These are phyloP conservation scores for Magnusiomyces sp. DNA, from an alignment of 1,139 yeast species.

Conservation along the genomic window DNA sequence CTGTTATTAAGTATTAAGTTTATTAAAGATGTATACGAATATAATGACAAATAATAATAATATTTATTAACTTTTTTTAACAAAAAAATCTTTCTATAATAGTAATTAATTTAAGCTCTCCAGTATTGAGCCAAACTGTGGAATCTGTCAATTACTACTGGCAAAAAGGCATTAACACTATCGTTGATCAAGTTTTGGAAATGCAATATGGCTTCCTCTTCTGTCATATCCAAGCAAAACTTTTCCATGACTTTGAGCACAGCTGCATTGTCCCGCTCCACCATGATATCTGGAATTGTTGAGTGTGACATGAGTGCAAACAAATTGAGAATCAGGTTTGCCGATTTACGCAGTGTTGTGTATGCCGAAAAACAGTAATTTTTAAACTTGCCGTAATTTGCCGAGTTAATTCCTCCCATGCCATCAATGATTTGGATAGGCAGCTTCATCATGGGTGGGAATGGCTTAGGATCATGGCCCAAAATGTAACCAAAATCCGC, in stretches of 20 bases:
- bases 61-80: neutral
- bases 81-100: neutral
- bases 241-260: constrained; percentile 89
- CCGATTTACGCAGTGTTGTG: constrained; percentile 79
- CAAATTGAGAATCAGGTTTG: constrained; percentile 79
- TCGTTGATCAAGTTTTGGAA: constrained; percentile 90
- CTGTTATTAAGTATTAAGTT: constrained; percentile 45
- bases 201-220: constrained; percentile 89
- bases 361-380: constrained; percentile 93
- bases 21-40: neutral
- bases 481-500: constrained; percentile 96
- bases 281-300: constrained; percentile 76
- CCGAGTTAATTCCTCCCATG: constrained; percentile 88
- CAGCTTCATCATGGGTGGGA: constrained; percentile 95
- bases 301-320: constrained; percentile 94
- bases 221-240: constrained; percentile 86
- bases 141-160: constrained; percentile 88
- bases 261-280: constrained; percentile 62
- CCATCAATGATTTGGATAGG: constrained; percentile 97
- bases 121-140: constrained; percentile 97
- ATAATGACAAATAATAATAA: neutral
- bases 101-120: constrained; percentile 51
- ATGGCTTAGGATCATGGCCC: constrained; percentile 96
- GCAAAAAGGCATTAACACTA: constrained; percentile 86
- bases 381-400: constrained; percentile 77